These are phyloP conservation scores for Cytospora schulzeri DNA, from an alignment of 2,329 filamentous ascomycete genomes.

Conservation along the genomic window DNA sequence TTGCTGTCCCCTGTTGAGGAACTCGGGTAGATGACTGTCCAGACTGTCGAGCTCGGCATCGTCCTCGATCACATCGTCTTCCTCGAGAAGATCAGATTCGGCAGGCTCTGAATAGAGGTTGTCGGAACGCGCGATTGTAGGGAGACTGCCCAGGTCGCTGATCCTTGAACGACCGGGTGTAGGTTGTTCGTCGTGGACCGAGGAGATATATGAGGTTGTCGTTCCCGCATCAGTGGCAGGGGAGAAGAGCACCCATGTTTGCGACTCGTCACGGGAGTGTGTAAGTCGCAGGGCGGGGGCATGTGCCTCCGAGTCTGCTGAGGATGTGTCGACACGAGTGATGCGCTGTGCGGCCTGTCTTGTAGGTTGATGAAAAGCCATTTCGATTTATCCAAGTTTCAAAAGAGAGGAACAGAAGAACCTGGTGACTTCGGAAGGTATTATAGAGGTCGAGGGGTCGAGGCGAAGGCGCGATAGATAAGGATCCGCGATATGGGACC, in stretches of 20 bases:
- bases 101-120: constrained; percentile 26
- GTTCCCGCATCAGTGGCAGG: constrained; percentile 63
- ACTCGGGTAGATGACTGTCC: constrained; percentile 88
- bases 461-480: constrained; percentile 10
- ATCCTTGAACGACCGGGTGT: constrained; percentile 70
- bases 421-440: not conserved
- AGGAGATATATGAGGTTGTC: constrained; percentile 68
- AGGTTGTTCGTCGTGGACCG: constrained; percentile 65
- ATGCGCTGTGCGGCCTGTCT: constrained; percentile 54
- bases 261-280: constrained; percentile 65
- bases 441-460: constrained; percentile 10
- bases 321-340: constrained; percentile 42
- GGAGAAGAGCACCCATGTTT: constrained; percentile 97
- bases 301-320: constrained; percentile 41
- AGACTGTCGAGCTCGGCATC: constrained; percentile 87
- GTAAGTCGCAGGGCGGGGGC: constrained; percentile 35
- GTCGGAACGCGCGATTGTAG: constrained; percentile 66
- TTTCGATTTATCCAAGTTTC: constrained; percentile 33
- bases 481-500: constrained; percentile 12
- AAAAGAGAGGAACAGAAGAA: not conserved
- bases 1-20: constrained; percentile 50
- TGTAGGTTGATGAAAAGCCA: constrained; percentile 65
- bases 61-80: constrained; percentile 52
- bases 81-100: constrained; percentile 41
- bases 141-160: constrained; percentile 80